These are phyloP conservation scores for Fusarium sulawesiense DNA, from an alignment of 2,329 filamentous ascomycete species.

Conservation along the genomic window DNA sequence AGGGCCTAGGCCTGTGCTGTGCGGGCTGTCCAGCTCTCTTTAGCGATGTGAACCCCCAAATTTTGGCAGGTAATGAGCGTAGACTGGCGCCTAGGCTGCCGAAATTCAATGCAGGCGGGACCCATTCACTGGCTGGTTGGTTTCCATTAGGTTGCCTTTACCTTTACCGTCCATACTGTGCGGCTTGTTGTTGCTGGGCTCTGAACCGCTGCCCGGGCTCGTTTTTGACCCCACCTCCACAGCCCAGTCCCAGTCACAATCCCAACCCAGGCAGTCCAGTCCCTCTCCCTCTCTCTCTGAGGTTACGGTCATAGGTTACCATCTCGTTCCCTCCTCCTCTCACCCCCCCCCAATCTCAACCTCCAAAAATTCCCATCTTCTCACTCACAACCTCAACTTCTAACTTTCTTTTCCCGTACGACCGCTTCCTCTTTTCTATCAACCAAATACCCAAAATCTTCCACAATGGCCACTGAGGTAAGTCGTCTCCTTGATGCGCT, in stretches of 20 bases:
- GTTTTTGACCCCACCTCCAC: conserved; percentile 43
- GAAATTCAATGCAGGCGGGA: conserved; percentile 16
- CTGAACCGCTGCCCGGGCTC: conserved; percentile 12
- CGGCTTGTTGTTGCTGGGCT: conserved; percentile 32
- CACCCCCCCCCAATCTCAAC: conserved; percentile 46
- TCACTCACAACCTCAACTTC: conserved; percentile 32
- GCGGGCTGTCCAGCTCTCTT: not conserved
- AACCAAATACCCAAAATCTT: conserved; percentile 40
- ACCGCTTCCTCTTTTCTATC: conserved; percentile 36
- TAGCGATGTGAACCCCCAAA: conserved; percentile 5
- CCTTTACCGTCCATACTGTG: not conserved
- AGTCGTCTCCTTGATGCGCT: conserved; percentile 21
- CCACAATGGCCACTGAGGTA: conserved; percentile 53
- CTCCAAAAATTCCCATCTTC: conserved; percentile 43
- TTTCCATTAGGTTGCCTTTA: not conserved
- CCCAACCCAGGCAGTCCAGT: conserved; percentile 21
- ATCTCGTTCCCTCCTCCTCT: conserved; percentile 40
- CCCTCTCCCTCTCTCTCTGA: conserved; percentile 25
- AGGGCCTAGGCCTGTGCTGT: conserved; percentile 1
- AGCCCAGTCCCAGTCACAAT: conserved; percentile 20
- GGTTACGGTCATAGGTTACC: conserved; percentile 20
- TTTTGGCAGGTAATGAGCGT: not conserved
- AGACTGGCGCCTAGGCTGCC: conserved; percentile 3
- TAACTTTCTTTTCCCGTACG: conserved; percentile 37
- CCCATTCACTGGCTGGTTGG: not conserved